These are phyloP conservation scores for Aureoboletus auriporus DNA, from an alignment of 768 basidiomycete genomes.

Conservation along the genomic window DNA sequence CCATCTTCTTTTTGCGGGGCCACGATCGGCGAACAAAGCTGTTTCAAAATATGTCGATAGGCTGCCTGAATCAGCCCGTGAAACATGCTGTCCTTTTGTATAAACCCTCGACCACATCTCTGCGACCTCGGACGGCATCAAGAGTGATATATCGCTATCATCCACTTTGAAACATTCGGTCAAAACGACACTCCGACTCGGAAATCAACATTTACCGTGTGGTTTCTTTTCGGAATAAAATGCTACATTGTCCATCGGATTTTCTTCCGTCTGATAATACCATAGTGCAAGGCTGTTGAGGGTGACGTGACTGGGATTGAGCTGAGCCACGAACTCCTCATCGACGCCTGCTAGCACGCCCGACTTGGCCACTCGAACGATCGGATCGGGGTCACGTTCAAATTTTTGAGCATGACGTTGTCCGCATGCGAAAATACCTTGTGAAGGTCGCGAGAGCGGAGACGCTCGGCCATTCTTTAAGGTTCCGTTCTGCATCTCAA, in stretches of 20 bases:
- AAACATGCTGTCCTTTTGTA: conserved; percentile 54
- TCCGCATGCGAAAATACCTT: conserved; percentile 39
- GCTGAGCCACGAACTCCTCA: conserved; percentile 28
- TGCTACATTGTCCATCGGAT: conserved; percentile 63
- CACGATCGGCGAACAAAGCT: conserved; percentile 11
- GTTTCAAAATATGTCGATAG: conserved; percentile 45
- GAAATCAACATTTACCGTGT: conserved; percentile 39
- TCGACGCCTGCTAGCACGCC: conserved; percentile 23
- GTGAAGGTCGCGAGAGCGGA: conserved; percentile 64
- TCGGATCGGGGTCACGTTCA: conserved; percentile 37
- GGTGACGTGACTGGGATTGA: conserved; percentile 51
- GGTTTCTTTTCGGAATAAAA: conserved; percentile 71
- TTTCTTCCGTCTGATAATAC: conserved; percentile 65
- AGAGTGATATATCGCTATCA: conserved; percentile 56
- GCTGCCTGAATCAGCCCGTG: conserved; percentile 65
- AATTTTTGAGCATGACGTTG: conserved; percentile 20
- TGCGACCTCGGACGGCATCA: conserved; percentile 52
- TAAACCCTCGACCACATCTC: conserved; percentile 70
- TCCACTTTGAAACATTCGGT: conserved; percentile 38
- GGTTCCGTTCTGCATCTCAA: conserved; percentile 17
- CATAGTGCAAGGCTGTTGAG: conserved; percentile 76
- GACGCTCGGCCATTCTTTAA: conserved; percentile 40
- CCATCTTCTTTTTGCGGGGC: conserved; percentile 8
- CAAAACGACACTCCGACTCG: too few relatives aligned
- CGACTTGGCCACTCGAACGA: conserved; percentile 41